Percentiles rank a stretch among this genome's conserved stretches.
Evolutionary conservation across 2,329 filamentous ascomycete species (phyloP).

Genomic region (Epichloe sylvatica): DNA sequence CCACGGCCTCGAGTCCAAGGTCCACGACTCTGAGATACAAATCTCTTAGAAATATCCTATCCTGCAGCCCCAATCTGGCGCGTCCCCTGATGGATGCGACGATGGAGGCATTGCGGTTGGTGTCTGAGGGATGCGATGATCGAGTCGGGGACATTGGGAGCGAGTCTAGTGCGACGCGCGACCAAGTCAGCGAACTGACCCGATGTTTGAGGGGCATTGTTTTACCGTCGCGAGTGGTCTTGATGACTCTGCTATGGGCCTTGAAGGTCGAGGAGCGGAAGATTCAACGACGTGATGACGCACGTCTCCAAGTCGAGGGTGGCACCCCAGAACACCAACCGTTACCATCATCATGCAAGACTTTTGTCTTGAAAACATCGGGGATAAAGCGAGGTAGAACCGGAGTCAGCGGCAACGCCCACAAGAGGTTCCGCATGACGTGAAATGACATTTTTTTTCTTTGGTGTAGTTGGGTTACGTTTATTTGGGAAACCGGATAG

Average conservation of each 20-base stretch:
- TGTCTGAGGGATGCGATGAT: slow-evolving; percentile 42
- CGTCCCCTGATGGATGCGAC: slow-evolving; percentile 62
- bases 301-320: slow-evolving; percentile 13
- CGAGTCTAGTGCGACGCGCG: slow-evolving; percentile 25
- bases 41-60: slow-evolving; percentile 50
- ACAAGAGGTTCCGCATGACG: slow-evolving; percentile 11
- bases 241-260: slow-evolving; percentile 35
- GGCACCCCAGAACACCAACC: slow-evolving; percentile 12
- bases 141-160: slow-evolving; percentile 25
- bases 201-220: slow-evolving; percentile 23
- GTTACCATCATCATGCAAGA: slow-evolving; percentile 7
- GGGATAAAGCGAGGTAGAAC: slow-evolving; percentile 11
- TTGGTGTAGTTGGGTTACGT: slow-evolving; percentile 7
- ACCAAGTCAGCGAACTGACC: slow-evolving; percentile 20
- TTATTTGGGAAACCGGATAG: slow-evolving; percentile 4
- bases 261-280: slow-evolving; percentile 29
- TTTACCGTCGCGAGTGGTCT: slow-evolving; percentile 33
- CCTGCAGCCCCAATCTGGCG: slow-evolving; percentile 61
- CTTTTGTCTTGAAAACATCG: slow-evolving; percentile 12
- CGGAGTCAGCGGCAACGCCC: slow-evolving; percentile 5
- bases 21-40: slow-evolving; percentile 46
- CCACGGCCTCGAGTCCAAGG: slow-evolving; percentile 36
- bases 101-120: slow-evolving; percentile 59
- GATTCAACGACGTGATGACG: slow-evolving; percentile 13
- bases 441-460: slow-evolving; percentile 7